Percentiles rank a stretch among this genome's conserved stretches.
phyloP scores from a whole-genome alignment of 2,329 filamentous ascomycete genomes.

The Monilinia aucupariae region DNA sequence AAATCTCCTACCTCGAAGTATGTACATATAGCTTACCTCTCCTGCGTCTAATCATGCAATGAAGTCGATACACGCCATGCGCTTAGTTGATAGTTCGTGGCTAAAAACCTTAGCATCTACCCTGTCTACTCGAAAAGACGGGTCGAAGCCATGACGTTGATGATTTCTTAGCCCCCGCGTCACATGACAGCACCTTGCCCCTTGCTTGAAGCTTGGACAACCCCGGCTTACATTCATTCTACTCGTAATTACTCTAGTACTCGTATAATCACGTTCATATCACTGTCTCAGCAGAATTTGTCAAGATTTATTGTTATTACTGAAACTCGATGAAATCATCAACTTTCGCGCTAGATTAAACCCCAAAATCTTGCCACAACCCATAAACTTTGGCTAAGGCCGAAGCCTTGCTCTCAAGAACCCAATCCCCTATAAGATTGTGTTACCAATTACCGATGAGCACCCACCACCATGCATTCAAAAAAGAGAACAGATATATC shows the following conservation, averaged over 20 bases:
- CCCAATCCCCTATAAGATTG: not conserved
- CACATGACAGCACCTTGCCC: not conserved
- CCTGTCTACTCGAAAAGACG: too few relatives aligned
- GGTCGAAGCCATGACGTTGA: constrained; percentile 13
- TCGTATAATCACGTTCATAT: not conserved
- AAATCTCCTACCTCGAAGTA: not conserved
- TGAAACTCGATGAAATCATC: not conserved
- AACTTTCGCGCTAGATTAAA: not conserved
- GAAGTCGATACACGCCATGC: constrained; percentile 2
- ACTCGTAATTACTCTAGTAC: too few relatives aligned
- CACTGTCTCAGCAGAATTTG: not conserved
- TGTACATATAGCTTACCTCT: constrained; percentile 1
- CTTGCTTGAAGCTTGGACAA: not conserved
- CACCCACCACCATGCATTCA: not conserved
- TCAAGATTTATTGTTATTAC: not conserved
- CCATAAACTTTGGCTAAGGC: not conserved
- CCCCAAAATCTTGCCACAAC: not conserved
- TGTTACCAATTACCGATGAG: not conserved
- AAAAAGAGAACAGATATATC: not conserved
- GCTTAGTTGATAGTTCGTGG: not conserved
- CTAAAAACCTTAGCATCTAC: not conserved
- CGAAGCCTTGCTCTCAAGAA: not conserved
- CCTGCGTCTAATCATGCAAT: not conserved
- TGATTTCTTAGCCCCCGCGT: not conserved
- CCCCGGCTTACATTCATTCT: not conserved